phyloP scores from a whole-genome alignment of 2,329 filamentous ascomycete species.

The Parafenestella ontariensis region DNA sequence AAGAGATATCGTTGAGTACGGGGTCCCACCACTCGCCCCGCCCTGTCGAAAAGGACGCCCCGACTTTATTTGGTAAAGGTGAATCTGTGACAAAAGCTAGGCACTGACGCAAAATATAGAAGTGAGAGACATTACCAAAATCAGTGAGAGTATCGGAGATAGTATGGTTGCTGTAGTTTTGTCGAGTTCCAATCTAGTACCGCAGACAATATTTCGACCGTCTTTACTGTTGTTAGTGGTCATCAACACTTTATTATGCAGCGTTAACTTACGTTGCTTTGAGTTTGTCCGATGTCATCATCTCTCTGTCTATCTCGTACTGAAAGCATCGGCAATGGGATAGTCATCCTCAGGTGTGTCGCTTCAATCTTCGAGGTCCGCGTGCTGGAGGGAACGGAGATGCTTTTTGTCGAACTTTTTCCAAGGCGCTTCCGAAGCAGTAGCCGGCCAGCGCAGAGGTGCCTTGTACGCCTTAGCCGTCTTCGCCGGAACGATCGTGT shows the following conservation, averaged over 20 bases:
- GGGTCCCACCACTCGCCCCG: conserved; percentile 21
- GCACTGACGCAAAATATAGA: background rate
- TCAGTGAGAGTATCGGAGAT: background rate
- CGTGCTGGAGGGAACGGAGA: background rate
- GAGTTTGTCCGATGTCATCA: background rate
- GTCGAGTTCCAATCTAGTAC: too few relatives aligned
- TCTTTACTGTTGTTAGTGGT: too few relatives aligned
- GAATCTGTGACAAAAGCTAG: background rate
- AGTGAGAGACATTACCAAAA: background rate
- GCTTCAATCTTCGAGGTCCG: background rate
- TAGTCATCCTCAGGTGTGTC: background rate
- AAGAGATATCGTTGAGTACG: conserved; percentile 3
- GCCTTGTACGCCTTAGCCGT: conserved; percentile 3
- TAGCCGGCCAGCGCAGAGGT: background rate
- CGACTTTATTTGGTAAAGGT: background rate
- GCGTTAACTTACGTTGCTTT: conserved; percentile 3
- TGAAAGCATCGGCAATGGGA: too few relatives aligned
- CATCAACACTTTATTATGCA: too few relatives aligned
- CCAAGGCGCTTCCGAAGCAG: background rate
- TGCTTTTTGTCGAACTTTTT: background rate
- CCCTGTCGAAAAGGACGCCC: conserved; percentile 24
- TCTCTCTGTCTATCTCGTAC: too few relatives aligned
- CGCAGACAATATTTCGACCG: too few relatives aligned
- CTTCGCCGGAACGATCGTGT: conserved; percentile 3
- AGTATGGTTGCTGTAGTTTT: too few relatives aligned